These are phyloP conservation scores for Colletotrichum brevisporum DNA, from an alignment of 2,329 filamentous ascomycete genomes.

Conservation along the genomic window DNA sequence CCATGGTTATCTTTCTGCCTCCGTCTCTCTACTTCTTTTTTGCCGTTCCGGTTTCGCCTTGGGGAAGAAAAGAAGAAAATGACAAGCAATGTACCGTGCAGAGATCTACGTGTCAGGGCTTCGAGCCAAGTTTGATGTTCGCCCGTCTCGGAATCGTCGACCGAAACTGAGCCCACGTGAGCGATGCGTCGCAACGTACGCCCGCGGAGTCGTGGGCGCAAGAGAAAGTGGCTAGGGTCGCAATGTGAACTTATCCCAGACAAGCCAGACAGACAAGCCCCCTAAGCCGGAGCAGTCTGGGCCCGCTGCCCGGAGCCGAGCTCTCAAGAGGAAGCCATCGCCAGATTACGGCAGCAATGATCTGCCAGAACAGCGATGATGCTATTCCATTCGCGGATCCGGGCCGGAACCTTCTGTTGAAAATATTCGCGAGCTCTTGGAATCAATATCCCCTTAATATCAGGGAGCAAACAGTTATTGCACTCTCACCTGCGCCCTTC, in stretches of 20 bases:
- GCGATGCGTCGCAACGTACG: neutral
- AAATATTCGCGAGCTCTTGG: neutral
- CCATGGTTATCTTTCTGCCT: neutral
- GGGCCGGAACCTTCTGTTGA: neutral
- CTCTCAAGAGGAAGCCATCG: conserved; percentile 3
- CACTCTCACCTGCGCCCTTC: conserved; percentile 1
- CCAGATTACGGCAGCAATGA: conserved; percentile 18
- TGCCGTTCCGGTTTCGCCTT: neutral
- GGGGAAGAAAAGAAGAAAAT: neutral
- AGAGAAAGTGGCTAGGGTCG: neutral
- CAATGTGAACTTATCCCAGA: neutral
- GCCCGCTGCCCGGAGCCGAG: neutral
- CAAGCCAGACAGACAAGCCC: neutral
- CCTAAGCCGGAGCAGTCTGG: neutral
- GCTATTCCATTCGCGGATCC: neutral
- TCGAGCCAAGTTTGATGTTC: conserved; percentile 19
- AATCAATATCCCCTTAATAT: conserved; percentile 35
- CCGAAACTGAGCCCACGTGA: neutral
- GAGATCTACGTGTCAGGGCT: conserved; percentile 31
- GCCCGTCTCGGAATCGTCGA: conserved; percentile 8
- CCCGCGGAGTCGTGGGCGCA: conserved; percentile 10
- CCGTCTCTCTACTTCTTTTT: neutral
- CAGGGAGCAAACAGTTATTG: conserved; percentile 12
- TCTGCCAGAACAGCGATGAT: conserved; percentile 7
- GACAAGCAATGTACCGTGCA: conserved; percentile 11